Evolutionary conservation across 352 stramenopile genomes (phyloP), one percentile per base, ranked within the genome.

Genomic region (Globisporangium cystogenes): DNA sequence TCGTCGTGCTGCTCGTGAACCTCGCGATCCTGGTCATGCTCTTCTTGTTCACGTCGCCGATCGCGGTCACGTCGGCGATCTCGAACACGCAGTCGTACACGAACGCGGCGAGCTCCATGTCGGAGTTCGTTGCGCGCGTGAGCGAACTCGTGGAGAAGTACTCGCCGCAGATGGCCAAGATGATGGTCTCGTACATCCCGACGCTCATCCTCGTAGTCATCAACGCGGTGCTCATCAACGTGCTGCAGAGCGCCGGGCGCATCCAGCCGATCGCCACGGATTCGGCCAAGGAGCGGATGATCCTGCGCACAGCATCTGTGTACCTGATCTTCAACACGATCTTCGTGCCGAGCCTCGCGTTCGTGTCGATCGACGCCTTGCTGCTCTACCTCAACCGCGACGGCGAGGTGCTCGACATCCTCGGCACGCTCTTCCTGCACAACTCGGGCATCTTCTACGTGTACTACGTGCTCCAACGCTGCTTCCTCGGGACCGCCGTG

Each of bases 361-460:
- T 94, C 60, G 84, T 90, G 52, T 94, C 83, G 12, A 94, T 94
- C 65, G 82, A 92, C 53, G 79, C 81, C 26, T 72, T 92, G 27
- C 54, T 92, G 39, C 62, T 92, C 40, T 90, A 94, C 54, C 67
- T 94, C 21, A 66, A 86, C 41, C 70, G 72, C 35, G 76, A 90
- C 42, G 82, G 74, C 37, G 72, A 90, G 48, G 76, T 93, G 53
- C 62, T 93, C 20, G 77, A 86, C 33, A 88, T 93, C 67, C 67
- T 94, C 0, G 83, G 82, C 15, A 89, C 82, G 39, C 70, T 94
- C 20, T 94, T 94, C 60, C 50, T 94, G 41, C 81, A 89, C 75
- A 94, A 94, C 53, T 91, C 83, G 18, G 83, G 83, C n/a, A 82
- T 92, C 39, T 94, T 94, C 57, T 94, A 91, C 68, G 79, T 92